These are phyloP conservation scores for Cyberlindnera mrakii DNA, from an alignment of 805 yeast genomes.

Conservation along the genomic window DNA sequence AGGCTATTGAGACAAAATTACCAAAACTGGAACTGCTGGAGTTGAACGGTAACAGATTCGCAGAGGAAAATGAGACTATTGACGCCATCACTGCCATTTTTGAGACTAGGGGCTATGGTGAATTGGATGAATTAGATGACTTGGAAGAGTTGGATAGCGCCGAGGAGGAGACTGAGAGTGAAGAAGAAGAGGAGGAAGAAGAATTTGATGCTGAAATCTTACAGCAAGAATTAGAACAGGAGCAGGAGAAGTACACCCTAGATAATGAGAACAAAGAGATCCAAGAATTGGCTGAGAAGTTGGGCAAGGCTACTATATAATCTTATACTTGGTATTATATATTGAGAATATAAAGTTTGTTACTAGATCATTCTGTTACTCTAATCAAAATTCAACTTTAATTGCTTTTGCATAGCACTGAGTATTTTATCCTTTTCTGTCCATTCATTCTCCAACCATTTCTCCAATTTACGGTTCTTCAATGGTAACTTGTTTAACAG, in stretches of 20 bases:
- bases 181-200: constrained; percentile 36
- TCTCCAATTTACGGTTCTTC: constrained; percentile 52
- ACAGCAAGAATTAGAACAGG: constrained; percentile 35
- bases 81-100: constrained; percentile 57
- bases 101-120: constrained; percentile 70
- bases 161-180: constrained; percentile 38
- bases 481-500: constrained; percentile 42
- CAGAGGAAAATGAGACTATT: constrained; percentile 75
- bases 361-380: too few relatives aligned
- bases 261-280: constrained; percentile 39
- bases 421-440: constrained; percentile 54
- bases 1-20: constrained; percentile 47
- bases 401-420: constrained; percentile 31
- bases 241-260: constrained; percentile 36
- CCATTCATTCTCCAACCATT: constrained; percentile 78
- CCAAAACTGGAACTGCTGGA: constrained; percentile 64
- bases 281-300: constrained; percentile 51
- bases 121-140: constrained; percentile 89
- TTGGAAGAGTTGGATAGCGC: constrained; percentile 75
- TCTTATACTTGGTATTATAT: background rate
- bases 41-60: constrained; percentile 88
- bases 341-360: too few relatives aligned
- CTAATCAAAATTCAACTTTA: constrained; percentile 17
- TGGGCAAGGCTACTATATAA: constrained; percentile 48
- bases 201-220: constrained; percentile 20